phyloP scores from a whole-genome alignment of 805 yeast genomes.

The Priceomyces haplophilus region DNA sequence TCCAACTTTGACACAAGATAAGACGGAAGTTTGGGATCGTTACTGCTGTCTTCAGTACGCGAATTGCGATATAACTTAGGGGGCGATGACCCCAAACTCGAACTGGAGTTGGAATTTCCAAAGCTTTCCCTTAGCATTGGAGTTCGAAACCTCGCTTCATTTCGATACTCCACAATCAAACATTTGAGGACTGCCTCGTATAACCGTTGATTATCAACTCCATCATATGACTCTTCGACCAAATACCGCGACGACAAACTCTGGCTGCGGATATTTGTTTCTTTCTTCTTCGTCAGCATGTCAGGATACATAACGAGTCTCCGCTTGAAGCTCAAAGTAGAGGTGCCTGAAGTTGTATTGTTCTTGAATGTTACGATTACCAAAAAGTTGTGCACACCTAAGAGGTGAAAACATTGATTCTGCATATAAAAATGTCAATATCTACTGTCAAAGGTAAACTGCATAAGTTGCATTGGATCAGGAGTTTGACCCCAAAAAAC shows the following conservation, averaged over 20 bases:
- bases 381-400: neutral
- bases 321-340: neutral
- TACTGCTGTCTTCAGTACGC: constrained; percentile 23
- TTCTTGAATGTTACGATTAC: neutral
- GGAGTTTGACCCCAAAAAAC: no score
- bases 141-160: constrained; percentile 59
- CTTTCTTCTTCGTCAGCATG: constrained; percentile 11
- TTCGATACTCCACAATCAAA: constrained; percentile 55
- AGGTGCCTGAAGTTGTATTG: neutral
- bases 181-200: constrained; percentile 55
- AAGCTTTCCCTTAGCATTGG: constrained; percentile 13
- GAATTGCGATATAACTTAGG: constrained; percentile 15
- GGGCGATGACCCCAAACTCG: constrained; percentile 5
- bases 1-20: constrained; percentile 39
- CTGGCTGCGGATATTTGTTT: constrained; percentile 14
- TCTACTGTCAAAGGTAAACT: no score
- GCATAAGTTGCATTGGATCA: no score
- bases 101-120: neutral
- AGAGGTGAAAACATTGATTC: neutral
- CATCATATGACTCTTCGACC: constrained; percentile 16
- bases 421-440: neutral
- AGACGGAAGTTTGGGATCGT: constrained; percentile 36
- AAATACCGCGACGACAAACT: constrained; percentile 24
- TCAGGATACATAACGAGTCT: neutral
- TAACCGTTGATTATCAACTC: constrained; percentile 26